Conservation (phyloP, 2,329 filamentous ascomycete species). For the Aspergillus intermedius region DNA sequence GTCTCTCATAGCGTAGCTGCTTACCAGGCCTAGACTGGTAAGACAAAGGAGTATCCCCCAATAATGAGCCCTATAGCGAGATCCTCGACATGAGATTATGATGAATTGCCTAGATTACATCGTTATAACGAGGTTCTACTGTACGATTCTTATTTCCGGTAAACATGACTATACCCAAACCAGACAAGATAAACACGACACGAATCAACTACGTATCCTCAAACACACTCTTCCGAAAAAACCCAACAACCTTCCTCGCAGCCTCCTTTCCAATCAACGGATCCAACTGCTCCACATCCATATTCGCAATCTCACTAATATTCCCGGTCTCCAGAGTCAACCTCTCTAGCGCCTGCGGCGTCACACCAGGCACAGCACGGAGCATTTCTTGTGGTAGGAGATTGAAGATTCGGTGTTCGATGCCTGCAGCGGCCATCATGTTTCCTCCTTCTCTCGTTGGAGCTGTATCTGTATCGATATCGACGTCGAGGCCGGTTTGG, state of each 20-base stretch:
- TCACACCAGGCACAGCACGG: slow-evolving; percentile 74
- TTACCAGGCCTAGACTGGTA: not conserved
- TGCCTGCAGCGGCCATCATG: slow-evolving; percentile 50
- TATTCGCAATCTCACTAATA: slow-evolving; percentile 77
- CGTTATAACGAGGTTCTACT: not conserved
- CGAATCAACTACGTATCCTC: slow-evolving; percentile 25
- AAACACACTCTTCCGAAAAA: slow-evolving; percentile 66
- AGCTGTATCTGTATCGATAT: slow-evolving; percentile 25
- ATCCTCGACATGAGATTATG: too few relatives aligned
- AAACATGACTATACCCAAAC: not conserved
- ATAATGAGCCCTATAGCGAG: too few relatives aligned
- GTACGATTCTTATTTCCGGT: not conserved
- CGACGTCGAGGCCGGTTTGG: slow-evolving; percentile 66
- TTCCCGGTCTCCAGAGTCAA: slow-evolving; percentile 68
- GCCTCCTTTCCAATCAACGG: slow-evolving; percentile 70
- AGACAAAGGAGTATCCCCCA: too few relatives aligned
- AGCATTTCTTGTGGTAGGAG: slow-evolving; percentile 88
- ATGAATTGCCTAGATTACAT: too few relatives aligned
- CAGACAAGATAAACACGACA: not conserved
- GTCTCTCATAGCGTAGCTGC: not conserved
- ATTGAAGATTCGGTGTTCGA: slow-evolving; percentile 64
- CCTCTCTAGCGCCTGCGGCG: slow-evolving; percentile 66
- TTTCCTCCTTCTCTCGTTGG: slow-evolving; percentile 34
- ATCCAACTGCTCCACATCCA: slow-evolving; percentile 66
- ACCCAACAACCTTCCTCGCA: slow-evolving; percentile 67